Conservation (phyloP, 768 basidiomycete genomes). For the Mycena albidolilacea region DNA sequence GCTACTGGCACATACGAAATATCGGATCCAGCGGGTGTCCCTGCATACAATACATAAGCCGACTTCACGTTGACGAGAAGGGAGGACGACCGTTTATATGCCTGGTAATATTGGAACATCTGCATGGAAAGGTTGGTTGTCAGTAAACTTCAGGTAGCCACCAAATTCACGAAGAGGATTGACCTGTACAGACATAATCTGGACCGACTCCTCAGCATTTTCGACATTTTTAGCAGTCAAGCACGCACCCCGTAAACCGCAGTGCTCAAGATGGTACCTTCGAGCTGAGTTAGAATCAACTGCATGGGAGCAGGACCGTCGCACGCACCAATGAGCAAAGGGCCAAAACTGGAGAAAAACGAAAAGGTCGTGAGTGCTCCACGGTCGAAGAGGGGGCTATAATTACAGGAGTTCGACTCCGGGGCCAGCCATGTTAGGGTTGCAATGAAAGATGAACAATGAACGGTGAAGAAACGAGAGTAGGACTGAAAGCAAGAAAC, state of each 20-base stretch:
- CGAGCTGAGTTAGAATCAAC: neutral
- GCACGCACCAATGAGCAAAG: slow-evolving; percentile 34
- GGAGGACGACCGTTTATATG: slow-evolving; percentile 16
- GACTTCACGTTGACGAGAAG: neutral
- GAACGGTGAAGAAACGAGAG: slow-evolving; percentile 4
- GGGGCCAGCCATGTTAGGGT: slow-evolving; percentile 34
- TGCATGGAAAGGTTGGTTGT: neutral
- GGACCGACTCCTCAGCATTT: neutral
- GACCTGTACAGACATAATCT: slow-evolving; percentile 33
- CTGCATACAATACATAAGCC: slow-evolving; percentile 1
- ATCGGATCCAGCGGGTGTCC: slow-evolving; percentile 35
- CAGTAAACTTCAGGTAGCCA: neutral
- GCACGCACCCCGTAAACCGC: slow-evolving; percentile 25
- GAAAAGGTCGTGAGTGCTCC: slow-evolving; percentile 4
- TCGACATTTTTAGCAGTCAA: neutral
- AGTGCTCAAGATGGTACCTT: slow-evolving; percentile 35
- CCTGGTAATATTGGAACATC: slow-evolving; percentile 36
- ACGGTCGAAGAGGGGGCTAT: neutral
- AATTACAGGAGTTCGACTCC: slow-evolving; percentile 39
- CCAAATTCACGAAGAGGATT: neutral
- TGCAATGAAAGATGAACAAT: neutral
- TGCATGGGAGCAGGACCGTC: too few relatives aligned
- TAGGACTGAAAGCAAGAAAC: neutral
- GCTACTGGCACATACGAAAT: slow-evolving; percentile 14
- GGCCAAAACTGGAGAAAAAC: slow-evolving; percentile 31